phyloP scores from a whole-genome alignment of 75 land plant genomes.

The Picea glauca region DNA sequence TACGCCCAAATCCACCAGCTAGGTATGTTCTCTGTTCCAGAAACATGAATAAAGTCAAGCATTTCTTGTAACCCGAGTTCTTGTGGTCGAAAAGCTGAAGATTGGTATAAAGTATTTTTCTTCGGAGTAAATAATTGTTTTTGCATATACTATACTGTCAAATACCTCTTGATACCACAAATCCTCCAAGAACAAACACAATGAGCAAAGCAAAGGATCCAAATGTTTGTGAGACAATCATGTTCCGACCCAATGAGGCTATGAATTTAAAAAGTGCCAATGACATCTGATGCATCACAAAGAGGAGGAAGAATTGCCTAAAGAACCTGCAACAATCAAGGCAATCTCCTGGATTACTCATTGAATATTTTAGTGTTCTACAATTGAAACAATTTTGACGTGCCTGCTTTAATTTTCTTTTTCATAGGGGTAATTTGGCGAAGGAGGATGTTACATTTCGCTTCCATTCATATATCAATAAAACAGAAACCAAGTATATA shows the following conservation, averaged over 20 bases:
- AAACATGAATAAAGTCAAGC: no score
- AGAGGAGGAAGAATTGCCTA: slow-evolving; percentile 26
- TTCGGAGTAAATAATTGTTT: no score
- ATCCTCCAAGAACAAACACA: slow-evolving; percentile 42
- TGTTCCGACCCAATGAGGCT: slow-evolving; percentile 27
- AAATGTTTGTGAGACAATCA: slow-evolving; percentile 31
- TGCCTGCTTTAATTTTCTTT: not conserved
- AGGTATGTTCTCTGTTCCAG: slow-evolving; percentile 22
- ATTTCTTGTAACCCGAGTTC: no score
- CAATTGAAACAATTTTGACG: not conserved
- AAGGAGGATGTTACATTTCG: not conserved
- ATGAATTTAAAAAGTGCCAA: slow-evolving; percentile 30
- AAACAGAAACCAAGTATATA: not conserved
- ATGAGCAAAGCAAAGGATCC: slow-evolving; percentile 31
- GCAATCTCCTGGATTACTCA: not conserved
- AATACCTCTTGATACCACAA: slow-evolving; percentile 29
- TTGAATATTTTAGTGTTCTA: not conserved
- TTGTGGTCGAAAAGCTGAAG: no score
- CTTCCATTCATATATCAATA: not conserved
- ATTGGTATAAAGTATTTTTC: no score
- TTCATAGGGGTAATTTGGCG: not conserved
- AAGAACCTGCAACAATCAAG: slow-evolving; percentile 28
- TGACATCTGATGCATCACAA: slow-evolving; percentile 35
- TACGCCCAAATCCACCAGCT: slow-evolving; percentile 68
- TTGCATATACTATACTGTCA: no score